Conservation (phyloP, 2,329 filamentous ascomycete species). For the Phialocephala sp. region DNA sequence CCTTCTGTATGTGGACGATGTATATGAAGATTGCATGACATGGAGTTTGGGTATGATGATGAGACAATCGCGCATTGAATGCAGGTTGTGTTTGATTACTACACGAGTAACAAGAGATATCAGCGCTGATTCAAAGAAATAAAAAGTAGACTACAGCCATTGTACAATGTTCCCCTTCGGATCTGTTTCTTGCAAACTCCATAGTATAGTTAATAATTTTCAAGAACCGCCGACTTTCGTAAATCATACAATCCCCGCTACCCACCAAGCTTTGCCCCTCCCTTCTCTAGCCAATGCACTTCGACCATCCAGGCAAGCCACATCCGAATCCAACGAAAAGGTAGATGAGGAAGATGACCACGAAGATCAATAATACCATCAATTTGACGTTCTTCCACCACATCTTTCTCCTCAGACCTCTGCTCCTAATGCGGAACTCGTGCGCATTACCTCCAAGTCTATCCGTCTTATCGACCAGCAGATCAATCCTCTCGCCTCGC, state of each 20-base stretch:
- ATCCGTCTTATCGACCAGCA: conserved; percentile 97
- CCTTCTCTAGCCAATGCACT: conserved; percentile 36
- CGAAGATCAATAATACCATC: conserved; percentile 79
- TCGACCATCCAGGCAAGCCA: conserved; percentile 62
- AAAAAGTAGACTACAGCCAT: conserved; percentile 14
- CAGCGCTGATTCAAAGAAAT: neutral
- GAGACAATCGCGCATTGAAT: neutral
- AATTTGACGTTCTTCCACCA: conserved; percentile 99
- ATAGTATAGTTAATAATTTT: conserved; percentile 14
- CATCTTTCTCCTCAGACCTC: conserved; percentile 89
- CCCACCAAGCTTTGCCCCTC: neutral
- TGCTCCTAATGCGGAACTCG: conserved; percentile 87
- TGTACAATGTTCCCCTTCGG: conserved; percentile 22
- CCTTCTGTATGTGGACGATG: neutral
- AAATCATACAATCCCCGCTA: conserved; percentile 10
- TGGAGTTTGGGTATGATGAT: neutral
- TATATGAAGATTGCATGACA: conserved; percentile 1
- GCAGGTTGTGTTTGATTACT: neutral
- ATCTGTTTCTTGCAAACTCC: conserved; percentile 6
- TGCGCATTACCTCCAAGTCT: conserved; percentile 83
- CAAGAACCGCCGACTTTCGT: conserved; percentile 4
- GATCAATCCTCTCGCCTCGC: conserved; percentile 89
- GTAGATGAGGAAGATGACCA: conserved; percentile 74
- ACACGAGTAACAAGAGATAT: neutral
- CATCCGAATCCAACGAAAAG: conserved; percentile 75